Conservation (phyloP, 139 green algal species). For the Zygnema cylindricum region DNA sequence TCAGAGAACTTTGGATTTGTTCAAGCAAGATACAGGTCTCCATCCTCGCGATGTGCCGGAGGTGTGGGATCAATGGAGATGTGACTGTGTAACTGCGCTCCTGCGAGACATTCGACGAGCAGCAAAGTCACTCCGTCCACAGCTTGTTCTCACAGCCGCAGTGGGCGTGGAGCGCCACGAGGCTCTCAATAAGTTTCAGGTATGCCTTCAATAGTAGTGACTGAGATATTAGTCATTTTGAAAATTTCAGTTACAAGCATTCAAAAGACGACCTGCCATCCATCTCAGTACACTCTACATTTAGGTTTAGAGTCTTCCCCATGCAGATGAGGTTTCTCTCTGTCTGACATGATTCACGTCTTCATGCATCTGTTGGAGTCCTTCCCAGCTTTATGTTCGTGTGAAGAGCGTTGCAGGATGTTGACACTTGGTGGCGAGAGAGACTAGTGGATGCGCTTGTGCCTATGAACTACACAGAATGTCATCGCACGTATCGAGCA, state of each 20-base stretch:
- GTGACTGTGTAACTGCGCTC: constrained; percentile 38
- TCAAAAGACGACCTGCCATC: constrained; percentile 12
- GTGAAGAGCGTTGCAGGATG: constrained; percentile 24
- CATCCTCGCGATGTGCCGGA: not conserved
- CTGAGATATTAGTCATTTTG: too few species aligned
- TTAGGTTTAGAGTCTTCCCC: too few species aligned
- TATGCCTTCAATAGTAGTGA: too few species aligned
- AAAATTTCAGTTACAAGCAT: not conserved
- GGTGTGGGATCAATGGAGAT: constrained; percentile 32
- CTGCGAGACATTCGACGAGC: constrained; percentile 24
- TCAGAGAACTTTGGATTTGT: constrained; percentile 38
- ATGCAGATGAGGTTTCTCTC: too few species aligned
- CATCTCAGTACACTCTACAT: too few species aligned
- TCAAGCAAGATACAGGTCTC: constrained; percentile 22
- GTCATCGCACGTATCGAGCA: not conserved
- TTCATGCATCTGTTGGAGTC: too few species aligned
- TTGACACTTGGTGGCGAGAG: constrained; percentile 47
- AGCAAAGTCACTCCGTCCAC: constrained; percentile 15
- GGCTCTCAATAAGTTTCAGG: constrained; percentile 41
- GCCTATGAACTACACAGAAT: constrained; percentile 47
- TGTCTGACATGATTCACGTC: too few species aligned
- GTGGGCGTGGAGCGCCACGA: constrained; percentile 27
- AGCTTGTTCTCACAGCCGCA: constrained; percentile 28
- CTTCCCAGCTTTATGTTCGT: too few species aligned
- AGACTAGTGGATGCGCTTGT: constrained; percentile 37